These are phyloP conservation scores for Saccharomycopsis hybrid DNA, from an alignment of 1,139 yeast species.

Conservation along the genomic window DNA sequence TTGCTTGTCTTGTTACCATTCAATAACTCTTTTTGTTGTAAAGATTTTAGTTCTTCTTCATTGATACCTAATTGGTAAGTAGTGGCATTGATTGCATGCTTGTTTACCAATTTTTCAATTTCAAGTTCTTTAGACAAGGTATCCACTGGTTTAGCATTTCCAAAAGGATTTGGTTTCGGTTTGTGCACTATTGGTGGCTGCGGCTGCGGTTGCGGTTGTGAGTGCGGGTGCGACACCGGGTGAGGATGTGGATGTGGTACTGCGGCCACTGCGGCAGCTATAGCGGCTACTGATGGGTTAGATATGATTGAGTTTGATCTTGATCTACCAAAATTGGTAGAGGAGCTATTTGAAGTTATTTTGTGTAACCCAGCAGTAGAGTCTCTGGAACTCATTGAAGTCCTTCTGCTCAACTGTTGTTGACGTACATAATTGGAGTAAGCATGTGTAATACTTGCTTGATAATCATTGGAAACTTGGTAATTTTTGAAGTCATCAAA, in stretches of 20 bases:
- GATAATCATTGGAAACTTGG: slow-evolving; percentile 31
- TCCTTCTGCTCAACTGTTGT: not conserved
- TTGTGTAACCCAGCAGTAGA: not conserved
- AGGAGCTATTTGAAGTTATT: not conserved
- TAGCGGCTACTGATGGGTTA: slow-evolving; percentile 24
- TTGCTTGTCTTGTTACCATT: not conserved
- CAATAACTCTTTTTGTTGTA: no score
- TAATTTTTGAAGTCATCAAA: slow-evolving; percentile 43
- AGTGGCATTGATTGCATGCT: slow-evolving; percentile 46
- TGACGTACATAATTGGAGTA: not conserved
- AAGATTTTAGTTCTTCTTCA: not conserved
- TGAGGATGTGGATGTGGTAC: not conserved
- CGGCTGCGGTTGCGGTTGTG: slow-evolving; percentile 9
- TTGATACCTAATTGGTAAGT: slow-evolving; percentile 36
- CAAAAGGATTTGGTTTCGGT: slow-evolving; percentile 46
- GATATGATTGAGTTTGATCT: slow-evolving; percentile 30
- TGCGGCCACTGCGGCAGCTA: not conserved
- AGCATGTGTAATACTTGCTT: slow-evolving; percentile 3
- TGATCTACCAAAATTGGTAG: not conserved
- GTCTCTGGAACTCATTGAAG: not conserved
- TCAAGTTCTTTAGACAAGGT: slow-evolving; percentile 40
- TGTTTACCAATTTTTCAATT: slow-evolving; percentile 41
- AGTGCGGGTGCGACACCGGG: no score
- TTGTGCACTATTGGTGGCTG: slow-evolving; percentile 24
- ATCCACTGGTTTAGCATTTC: slow-evolving; percentile 50